These are phyloP conservation scores for Rubroboletus satanas DNA, from an alignment of 768 basidiomycete genomes.

Conservation along the genomic window DNA sequence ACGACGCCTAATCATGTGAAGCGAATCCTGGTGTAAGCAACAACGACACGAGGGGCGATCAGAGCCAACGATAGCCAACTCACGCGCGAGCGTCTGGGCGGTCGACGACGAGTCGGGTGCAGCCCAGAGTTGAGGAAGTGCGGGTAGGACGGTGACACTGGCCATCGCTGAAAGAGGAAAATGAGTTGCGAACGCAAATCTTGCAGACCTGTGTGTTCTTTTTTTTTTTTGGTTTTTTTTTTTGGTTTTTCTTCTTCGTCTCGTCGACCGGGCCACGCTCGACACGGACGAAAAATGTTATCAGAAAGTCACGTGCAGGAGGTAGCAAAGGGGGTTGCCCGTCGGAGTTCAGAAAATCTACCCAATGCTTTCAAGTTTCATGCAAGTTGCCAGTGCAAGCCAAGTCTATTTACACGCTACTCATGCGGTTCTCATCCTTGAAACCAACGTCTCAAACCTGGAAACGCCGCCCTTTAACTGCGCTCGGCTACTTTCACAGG, in stretches of 20 bases:
- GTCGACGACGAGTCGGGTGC: constrained; percentile 11
- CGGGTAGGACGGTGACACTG: constrained; percentile 22
- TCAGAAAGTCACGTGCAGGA: constrained; percentile 15
- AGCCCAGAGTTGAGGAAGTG: constrained; percentile 24
- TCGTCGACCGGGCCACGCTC: background rate
- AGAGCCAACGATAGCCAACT: constrained; percentile 3
- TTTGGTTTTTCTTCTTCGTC: background rate
- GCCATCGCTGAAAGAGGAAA: constrained; percentile 17
- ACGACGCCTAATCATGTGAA: constrained; percentile 24
- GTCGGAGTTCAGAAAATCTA: too few species aligned
- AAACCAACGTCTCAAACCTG: too few species aligned
- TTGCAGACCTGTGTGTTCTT: background rate
- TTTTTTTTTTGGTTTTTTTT: background rate
- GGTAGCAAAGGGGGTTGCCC: too few species aligned
- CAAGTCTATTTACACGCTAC: too few species aligned
- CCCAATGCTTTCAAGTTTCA: too few species aligned
- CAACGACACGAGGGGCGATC: background rate
- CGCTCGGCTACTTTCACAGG: too few species aligned
- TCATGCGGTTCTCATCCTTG: too few species aligned
- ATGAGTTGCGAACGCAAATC: background rate
- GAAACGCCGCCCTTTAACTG: too few species aligned
- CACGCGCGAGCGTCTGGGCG: constrained; percentile 25
- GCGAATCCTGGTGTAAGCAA: constrained; percentile 3
- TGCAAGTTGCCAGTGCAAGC: too few species aligned
- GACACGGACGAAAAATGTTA: constrained; percentile 4